phyloP scores from a whole-genome alignment of 805 yeast species.

The Sugiyamaella chiloensis region DNA sequence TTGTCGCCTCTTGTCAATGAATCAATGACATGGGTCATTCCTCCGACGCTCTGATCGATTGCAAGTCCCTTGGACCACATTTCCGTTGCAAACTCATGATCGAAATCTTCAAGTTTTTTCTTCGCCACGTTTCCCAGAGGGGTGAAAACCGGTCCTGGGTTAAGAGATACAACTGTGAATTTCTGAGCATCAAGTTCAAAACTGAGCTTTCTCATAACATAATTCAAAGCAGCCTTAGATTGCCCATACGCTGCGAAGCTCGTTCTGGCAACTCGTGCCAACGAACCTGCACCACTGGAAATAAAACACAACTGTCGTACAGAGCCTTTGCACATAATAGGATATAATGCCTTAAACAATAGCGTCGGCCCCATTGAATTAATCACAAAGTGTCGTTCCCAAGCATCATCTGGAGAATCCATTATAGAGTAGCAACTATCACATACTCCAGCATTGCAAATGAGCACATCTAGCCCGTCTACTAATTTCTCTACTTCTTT shows the following conservation, averaged over 20 bases:
- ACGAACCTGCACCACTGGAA: constrained; percentile 31
- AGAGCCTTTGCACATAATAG: constrained; percentile 24
- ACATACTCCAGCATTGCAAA: constrained; percentile 31
- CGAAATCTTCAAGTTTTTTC: constrained; percentile 3
- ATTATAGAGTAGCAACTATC: constrained; percentile 5
- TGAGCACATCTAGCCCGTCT: constrained; percentile 29
- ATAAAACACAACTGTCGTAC: constrained; percentile 31
- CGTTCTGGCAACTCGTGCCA: constrained; percentile 21
- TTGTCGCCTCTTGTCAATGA: constrained; percentile 26
- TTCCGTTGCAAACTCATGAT: constrained; percentile 2
- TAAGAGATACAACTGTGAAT: constrained; percentile 35
- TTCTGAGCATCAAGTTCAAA: constrained; percentile 29
- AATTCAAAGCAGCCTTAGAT: constrained; percentile 41
- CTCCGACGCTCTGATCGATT: constrained; percentile 29
- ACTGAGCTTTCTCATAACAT: constrained; percentile 29
- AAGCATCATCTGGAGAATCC: constrained; percentile 7
- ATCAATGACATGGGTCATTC: constrained; percentile 22
- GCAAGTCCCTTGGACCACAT: constrained; percentile 15
- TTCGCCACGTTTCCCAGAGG: constrained; percentile 32
- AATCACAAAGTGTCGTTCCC: constrained; percentile 23
- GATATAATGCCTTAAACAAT: constrained; percentile 23
- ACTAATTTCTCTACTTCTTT: constrained; percentile 18
- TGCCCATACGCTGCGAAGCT: constrained; percentile 35
- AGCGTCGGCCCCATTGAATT: constrained; percentile 30
- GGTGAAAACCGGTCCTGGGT: constrained; percentile 41